Base-by-base conservation (phyloP, 352 stramenopile genomes). In the Phytophthora lateralis region DNA sequence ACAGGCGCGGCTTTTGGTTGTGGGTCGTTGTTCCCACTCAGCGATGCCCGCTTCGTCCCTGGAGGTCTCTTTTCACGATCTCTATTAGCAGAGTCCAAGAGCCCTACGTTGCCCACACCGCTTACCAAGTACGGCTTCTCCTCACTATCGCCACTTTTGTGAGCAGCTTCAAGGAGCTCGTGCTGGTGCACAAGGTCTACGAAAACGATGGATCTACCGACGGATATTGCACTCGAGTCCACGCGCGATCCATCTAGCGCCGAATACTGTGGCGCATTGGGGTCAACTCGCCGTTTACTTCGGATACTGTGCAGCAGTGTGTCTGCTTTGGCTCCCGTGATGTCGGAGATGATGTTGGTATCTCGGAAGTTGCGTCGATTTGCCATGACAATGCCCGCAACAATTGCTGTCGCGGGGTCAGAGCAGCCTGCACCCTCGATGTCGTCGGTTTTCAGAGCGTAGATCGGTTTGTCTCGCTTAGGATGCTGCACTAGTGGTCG, bases 191-290 rank as follows among this genome's bases (percentile, higher is more conserved):
- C 74, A 14, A 89, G 54, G 10, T 78, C 72, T 0, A 82, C 78
- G 55, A 85, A 93, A 27, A 90, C 80, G 44, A 93, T 88, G 27
- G 77, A 89, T 41, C 75, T 89, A 39, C 80, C 82, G 14, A 85
- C 75, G 0, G 80, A 88, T 50, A 93, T 69, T 18, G 80, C 80
- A 39, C 70, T 91, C 24, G 80, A 67, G 62, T 91, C 84, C 8
- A 90, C 80, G 11, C 55, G 57, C 14, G 79, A 71, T 20, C 84
- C 82, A 38, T 90, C 78, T 20, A 93, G 63, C 15, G 78, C 75
- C 14, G 49, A 74, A 64, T 91, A 93, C 8, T 71, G 60, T 20
- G 84, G 84, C 17, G 69, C 68, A 47, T 85, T 91, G 17, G 84
- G 84, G 46, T 93, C 80, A 43, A 89, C 80, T 18, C 80, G 76